A percentile compares a stretch with the other conserved stretches of the same genome.
These are phyloP conservation scores for Talaromyces proteolyticus DNA, from an alignment of 495 filamentous ascomycete species.

Conservation along the genomic window DNA sequence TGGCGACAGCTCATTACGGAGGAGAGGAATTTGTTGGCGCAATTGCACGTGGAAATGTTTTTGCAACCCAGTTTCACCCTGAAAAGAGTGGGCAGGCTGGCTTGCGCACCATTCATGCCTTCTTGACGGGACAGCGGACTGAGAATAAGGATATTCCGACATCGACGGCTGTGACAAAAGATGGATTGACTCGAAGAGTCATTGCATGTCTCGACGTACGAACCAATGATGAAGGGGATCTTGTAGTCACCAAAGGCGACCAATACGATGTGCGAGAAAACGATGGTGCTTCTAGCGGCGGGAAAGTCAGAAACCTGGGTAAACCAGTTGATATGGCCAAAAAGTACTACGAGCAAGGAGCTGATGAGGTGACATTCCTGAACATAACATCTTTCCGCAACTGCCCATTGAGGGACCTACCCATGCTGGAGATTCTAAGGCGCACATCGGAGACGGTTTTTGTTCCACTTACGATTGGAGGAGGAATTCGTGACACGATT, in stretches of 20 bases:
- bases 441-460: constrained; percentile 87
- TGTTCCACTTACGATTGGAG: constrained; percentile 94
- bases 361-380: constrained; percentile 93
- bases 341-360: constrained; percentile 93
- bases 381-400: constrained; percentile 98
- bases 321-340: constrained; percentile 94
- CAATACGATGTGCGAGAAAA: constrained; percentile 99
- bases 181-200: constrained; percentile 77
- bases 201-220: constrained; percentile 97
- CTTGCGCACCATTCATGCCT: constrained; percentile 74
- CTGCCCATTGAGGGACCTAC: constrained; percentile 83
- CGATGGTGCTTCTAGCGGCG: constrained; percentile 44
- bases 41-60: constrained; percentile 72
- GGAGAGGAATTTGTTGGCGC: constrained; percentile 89
- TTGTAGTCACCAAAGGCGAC: constrained; percentile 97
- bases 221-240: constrained; percentile 89
- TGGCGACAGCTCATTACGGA: constrained; percentile 84
- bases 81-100: constrained; percentile 95
- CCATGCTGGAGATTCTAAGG: constrained; percentile 91
- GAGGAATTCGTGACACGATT: constrained; percentile 85
- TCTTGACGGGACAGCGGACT: constrained; percentile 57
- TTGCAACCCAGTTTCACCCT: constrained; percentile 95
- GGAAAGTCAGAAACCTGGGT: constrained; percentile 84
- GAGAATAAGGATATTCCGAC: constrained; percentile 24
- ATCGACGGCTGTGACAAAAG: constrained; percentile 10